These are phyloP conservation scores for Ophiostoma ips DNA, from an alignment of 2,329 filamentous ascomycete species.

Conservation along the genomic window DNA sequence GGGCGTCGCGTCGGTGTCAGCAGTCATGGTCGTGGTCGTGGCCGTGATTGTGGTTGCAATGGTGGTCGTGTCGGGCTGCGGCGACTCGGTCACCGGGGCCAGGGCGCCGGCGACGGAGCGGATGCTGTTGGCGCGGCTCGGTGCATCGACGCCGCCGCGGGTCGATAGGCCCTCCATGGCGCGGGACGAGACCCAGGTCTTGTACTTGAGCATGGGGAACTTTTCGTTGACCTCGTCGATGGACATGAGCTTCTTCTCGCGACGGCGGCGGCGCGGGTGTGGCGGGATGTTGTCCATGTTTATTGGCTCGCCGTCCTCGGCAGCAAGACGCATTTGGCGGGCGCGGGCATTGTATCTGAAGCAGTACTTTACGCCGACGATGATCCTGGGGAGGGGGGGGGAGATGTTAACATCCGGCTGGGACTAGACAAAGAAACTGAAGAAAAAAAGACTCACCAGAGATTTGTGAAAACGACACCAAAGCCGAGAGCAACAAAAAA, in stretches of 20 bases:
- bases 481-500: constrained; percentile 56
- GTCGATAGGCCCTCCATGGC: constrained; percentile 74
- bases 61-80: neutral
- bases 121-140: constrained; percentile 60
- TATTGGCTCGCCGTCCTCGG: constrained; percentile 75
- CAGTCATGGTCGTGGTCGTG: neutral
- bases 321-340: constrained; percentile 59
- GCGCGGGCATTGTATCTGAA: constrained; percentile 96
- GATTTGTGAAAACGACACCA: constrained; percentile 94
- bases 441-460: constrained; percentile 56
- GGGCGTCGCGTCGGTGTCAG: neutral
- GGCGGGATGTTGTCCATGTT: constrained; percentile 74
- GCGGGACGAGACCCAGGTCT: constrained; percentile 75
- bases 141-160: constrained; percentile 64
- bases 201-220: constrained; percentile 93
- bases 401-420: too few relatives aligned
- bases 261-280: constrained; percentile 66
- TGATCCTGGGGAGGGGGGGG: constrained; percentile 94
- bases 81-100: constrained; percentile 24
- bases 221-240: constrained; percentile 98
- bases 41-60: neutral
- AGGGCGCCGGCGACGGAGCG: constrained; percentile 47
- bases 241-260: constrained; percentile 97
- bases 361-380: constrained; percentile 98
- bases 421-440: neutral